Evolutionary conservation across 208 protist species (phyloP).

Genomic region (Naegleria gruberi): DNA sequence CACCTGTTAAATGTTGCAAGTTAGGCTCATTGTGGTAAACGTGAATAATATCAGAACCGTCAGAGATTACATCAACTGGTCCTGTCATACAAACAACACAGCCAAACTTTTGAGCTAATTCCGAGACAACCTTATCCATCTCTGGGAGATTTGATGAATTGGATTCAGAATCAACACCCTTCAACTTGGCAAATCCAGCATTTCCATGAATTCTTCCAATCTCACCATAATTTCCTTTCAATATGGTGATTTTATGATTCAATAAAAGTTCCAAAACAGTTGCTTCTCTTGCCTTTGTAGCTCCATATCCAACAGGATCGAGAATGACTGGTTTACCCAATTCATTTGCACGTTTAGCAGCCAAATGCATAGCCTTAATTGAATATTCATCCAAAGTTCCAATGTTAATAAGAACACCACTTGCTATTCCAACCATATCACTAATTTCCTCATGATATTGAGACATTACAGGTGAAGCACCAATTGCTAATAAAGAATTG

Average conservation of each 20-base stretch:
- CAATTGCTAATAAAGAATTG: constrained; percentile 1
- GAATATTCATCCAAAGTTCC: neutral
- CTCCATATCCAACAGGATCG: constrained; percentile 21
- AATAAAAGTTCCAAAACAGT: neutral
- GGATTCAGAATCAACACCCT: neutral
- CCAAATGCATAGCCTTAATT: neutral
- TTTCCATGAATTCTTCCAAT: neutral
- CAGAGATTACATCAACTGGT: neutral
- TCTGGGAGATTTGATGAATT: neutral
- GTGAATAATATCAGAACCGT: neutral
- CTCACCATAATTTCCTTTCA: constrained; percentile 16
- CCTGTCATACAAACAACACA: neutral
- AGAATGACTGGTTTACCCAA: constrained; percentile 8
- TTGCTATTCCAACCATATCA: neutral
- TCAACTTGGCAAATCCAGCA: neutral
- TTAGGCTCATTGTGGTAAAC: neutral
- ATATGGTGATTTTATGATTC: neutral
- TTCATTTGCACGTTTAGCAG: neutral
- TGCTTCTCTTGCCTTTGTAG: neutral
- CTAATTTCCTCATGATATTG: neutral
- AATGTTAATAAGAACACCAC: neutral
- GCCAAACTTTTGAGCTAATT: neutral
- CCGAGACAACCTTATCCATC: neutral
- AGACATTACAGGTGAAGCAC: constrained; percentile 23
- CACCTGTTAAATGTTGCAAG: neutral